Evolutionary conservation across 2,329 filamentous ascomycete species (phyloP).

Genomic region (Colletotrichum sp.): DNA sequence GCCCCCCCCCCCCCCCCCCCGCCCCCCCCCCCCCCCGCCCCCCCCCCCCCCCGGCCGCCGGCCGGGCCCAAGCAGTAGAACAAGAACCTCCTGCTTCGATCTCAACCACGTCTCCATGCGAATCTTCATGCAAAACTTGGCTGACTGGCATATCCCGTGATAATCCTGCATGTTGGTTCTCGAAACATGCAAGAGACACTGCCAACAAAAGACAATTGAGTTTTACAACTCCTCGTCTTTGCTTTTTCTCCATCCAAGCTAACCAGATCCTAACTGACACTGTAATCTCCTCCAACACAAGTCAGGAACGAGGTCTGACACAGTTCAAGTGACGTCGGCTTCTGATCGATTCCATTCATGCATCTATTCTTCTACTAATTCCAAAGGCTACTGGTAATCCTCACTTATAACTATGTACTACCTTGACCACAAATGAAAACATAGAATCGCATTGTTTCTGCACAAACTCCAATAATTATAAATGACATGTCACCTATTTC

Average conservation of each 20-base stretch:
- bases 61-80: background rate
- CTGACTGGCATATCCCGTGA: background rate
- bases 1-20: too few relatives aligned
- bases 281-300: background rate
- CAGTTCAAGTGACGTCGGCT: background rate
- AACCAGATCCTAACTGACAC: background rate
- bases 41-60: too few relatives aligned
- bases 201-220: background rate
- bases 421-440: too few relatives aligned
- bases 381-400: too few relatives aligned
- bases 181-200: background rate
- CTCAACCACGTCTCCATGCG: background rate
- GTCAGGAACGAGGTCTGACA: background rate
- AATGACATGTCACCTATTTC: too few relatives aligned
- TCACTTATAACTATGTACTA: too few relatives aligned
- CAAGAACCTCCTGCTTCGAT: background rate
- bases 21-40: too few relatives aligned
- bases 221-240: background rate
- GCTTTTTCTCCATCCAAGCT: background rate
- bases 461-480: too few relatives aligned
- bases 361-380: too few relatives aligned
- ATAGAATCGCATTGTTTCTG: too few relatives aligned
- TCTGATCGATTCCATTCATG: too few relatives aligned
- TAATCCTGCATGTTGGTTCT: background rate
- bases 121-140: background rate